phyloP scores from a whole-genome alignment of 768 basidiomycete genomes.

The Paxillus involutus region DNA sequence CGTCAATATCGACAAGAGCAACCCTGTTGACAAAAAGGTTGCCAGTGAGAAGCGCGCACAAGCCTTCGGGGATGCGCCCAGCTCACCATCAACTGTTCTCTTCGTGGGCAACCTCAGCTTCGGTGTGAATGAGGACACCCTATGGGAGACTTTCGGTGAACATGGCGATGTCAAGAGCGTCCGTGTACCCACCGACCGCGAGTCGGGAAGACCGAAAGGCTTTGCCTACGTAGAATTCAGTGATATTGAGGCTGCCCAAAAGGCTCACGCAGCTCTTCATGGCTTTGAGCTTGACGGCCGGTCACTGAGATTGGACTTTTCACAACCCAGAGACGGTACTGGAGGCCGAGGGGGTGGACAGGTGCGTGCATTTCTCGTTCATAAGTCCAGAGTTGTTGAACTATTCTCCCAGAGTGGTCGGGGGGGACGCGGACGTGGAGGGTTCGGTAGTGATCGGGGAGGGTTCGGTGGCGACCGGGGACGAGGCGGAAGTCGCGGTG shows the following conservation, averaged over 20 bases:
- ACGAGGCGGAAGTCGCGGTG: conserved; percentile 40
- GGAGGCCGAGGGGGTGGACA: conserved; percentile 52
- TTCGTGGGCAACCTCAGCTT: conserved; percentile 94
- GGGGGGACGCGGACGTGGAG: conserved; percentile 32
- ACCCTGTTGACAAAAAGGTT: conserved; percentile 54
- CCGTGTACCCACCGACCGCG: conserved; percentile 89
- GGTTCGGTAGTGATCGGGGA: conserved; percentile 24
- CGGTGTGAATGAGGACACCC: conserved; percentile 70
- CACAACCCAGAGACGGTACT: conserved; percentile 71
- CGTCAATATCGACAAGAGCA: conserved; percentile 82
- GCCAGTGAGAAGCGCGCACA: conserved; percentile 69
- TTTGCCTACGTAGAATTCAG: conserved; percentile 97
- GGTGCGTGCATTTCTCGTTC: conserved; percentile 30
- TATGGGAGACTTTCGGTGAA: conserved; percentile 91
- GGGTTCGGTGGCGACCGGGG: conserved; percentile 45
- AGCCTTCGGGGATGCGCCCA: conserved; percentile 71
- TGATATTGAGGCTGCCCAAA: conserved; percentile 74
- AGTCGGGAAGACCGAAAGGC: conserved; percentile 88
- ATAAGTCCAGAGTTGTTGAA: background rate
- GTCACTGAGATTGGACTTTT: conserved; percentile 78
- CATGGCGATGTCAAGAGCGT: conserved; percentile 84
- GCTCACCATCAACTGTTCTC: conserved; percentile 69
- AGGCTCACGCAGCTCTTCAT: conserved; percentile 68
- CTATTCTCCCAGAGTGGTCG: conserved; percentile 28
- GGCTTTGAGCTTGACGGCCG: conserved; percentile 84